Conservation (phyloP, 306 rosid species). For the apple (Malus domestica) region DNA sequence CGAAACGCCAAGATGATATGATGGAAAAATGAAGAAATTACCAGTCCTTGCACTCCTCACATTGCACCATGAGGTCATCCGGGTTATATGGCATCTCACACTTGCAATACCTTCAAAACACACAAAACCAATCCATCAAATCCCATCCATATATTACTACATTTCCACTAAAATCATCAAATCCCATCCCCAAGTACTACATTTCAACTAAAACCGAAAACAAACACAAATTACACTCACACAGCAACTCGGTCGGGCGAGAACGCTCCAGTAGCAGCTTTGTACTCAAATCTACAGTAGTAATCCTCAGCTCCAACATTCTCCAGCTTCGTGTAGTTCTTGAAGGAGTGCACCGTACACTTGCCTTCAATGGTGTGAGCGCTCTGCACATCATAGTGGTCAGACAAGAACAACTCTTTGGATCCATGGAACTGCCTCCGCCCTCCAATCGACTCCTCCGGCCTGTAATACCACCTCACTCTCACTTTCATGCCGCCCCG, state of each 20-base stretch:
- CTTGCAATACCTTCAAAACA: conserved; percentile 73
- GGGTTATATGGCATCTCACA: conserved; percentile 97
- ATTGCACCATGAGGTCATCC: conserved; percentile 92
- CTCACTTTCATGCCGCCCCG: conserved; percentile 58
- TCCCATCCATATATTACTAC: background rate
- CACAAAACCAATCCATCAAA: background rate
- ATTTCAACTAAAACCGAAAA: background rate
- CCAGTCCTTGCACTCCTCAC: conserved; percentile 98
- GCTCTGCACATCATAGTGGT: conserved; percentile 74
- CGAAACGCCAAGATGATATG: background rate
- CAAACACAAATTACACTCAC: conserved; percentile 38
- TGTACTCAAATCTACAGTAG: conserved; percentile 81
- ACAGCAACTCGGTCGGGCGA: conserved; percentile 90
- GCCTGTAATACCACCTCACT: conserved; percentile 81
- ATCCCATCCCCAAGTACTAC: background rate
- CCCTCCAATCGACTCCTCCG: conserved; percentile 90
- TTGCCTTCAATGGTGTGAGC: conserved; percentile 81
- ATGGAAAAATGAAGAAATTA: conserved; percentile 30
- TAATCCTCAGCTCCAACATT: conserved; percentile 82
- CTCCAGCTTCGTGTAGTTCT: conserved; percentile 76
- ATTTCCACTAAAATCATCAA: background rate
- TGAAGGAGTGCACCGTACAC: conserved; percentile 68
- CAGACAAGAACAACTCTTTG: conserved; percentile 76
- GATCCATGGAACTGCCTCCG: conserved; percentile 82
- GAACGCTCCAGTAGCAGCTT: conserved; percentile 81